A percentile compares a stretch with the other conserved stretches of the same genome.
Conservation (phyloP, 306 rosid genomes). For the Alnus rubra region DNA sequence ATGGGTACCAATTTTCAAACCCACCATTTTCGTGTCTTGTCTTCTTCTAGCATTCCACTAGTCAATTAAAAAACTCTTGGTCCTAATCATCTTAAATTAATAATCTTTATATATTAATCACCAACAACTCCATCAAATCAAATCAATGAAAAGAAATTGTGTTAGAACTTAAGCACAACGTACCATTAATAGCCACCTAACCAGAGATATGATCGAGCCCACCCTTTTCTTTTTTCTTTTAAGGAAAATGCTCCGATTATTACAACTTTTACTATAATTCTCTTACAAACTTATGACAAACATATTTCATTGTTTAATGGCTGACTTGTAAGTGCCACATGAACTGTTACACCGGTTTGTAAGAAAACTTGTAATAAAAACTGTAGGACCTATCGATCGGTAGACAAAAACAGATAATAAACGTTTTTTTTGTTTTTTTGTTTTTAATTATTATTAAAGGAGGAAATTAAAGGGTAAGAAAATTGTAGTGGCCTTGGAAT, state of each 20-base stretch:
- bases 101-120: slow-evolving; percentile 13
- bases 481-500: neutral
- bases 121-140: slow-evolving; percentile 43
- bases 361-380: no score
- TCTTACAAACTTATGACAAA: no score
- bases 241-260: no score
- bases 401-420: slow-evolving; percentile 3
- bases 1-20: slow-evolving; percentile 24
- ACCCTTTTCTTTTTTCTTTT: neutral
- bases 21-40: slow-evolving; percentile 28
- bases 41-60: slow-evolving; percentile 27
- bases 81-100: slow-evolving; percentile 6
- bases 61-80: slow-evolving; percentile 7
- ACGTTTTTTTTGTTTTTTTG: neutral
- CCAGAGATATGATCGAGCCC: slow-evolving; percentile 21
- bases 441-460: neutral
- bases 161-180: slow-evolving; percentile 22
- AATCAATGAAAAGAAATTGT: slow-evolving; percentile 13
- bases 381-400: no score
- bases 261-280: no score
- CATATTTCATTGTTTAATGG: no score
- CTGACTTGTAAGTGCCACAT: no score
- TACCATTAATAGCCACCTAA: slow-evolving; percentile 18
- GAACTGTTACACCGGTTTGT: no score
- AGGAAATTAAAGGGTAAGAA: slow-evolving; percentile 6